Percentiles rank a stretch among this genome's conserved stretches.
phyloP scores from a whole-genome alignment of 2,329 filamentous ascomycete species.

The Aureobasidium leucospermi region DNA sequence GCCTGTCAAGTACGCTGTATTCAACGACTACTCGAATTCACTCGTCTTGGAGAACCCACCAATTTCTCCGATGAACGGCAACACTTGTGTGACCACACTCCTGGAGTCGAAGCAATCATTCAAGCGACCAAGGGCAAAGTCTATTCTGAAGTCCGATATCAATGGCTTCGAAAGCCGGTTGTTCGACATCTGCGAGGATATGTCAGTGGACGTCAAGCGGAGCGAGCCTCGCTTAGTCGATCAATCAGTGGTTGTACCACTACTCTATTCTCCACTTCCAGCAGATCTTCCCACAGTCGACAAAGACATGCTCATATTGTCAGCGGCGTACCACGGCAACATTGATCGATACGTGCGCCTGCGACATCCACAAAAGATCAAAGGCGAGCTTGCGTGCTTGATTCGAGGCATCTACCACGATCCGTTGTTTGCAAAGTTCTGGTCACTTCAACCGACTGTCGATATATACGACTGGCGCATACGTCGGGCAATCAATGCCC shows the following conservation, averaged over 20 bases:
- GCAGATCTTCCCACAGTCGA: constrained; percentile 30
- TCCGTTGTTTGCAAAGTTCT: constrained; percentile 32
- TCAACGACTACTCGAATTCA: constrained; percentile 32
- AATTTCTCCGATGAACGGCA: constrained; percentile 27
- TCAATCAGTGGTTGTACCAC: constrained; percentile 8
- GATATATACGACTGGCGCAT: neutral
- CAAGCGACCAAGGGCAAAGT: neutral
- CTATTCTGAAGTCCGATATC: neutral
- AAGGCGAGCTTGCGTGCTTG: constrained; percentile 24
- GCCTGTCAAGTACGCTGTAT: constrained; percentile 25
- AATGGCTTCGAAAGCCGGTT: neutral
- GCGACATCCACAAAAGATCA: constrained; percentile 22
- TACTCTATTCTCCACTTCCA: constrained; percentile 26
- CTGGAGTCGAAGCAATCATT: constrained; percentile 19
- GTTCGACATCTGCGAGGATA: neutral
- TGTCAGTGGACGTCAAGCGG: neutral
- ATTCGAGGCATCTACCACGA: constrained; percentile 34
- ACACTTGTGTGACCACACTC: constrained; percentile 27
- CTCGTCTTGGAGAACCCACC: constrained; percentile 17
- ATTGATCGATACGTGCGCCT: constrained; percentile 35
- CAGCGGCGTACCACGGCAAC: constrained; percentile 34
- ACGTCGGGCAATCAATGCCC: constrained; percentile 21
- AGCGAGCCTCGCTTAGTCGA: constrained; percentile 6
- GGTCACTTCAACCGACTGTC: constrained; percentile 13
- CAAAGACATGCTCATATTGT: constrained; percentile 33